These are phyloP conservation scores for Pseudogymnoascus sp. DNA, from an alignment of 2,329 filamentous ascomycete genomes.

Conservation along the genomic window DNA sequence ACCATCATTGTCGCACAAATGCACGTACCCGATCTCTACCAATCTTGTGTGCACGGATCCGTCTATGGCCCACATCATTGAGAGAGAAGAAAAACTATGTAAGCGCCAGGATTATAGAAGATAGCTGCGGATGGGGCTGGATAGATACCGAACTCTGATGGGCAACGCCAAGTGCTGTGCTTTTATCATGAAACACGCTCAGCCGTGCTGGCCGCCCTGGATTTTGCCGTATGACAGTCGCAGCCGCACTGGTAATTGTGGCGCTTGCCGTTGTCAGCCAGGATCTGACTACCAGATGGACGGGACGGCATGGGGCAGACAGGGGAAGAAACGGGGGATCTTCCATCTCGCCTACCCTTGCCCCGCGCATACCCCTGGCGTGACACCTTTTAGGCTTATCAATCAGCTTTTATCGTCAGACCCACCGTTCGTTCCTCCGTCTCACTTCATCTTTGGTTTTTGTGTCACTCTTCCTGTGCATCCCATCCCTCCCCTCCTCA, in stretches of 20 bases:
- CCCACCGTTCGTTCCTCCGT: not conserved
- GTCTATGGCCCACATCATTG: not conserved
- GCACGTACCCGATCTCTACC: not conserved
- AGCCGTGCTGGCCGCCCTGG: not conserved
- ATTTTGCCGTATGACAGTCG: not conserved
- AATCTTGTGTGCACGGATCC: not conserved
- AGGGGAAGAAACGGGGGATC: not conserved
- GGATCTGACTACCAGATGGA: not conserved
- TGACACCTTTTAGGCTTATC: not conserved
- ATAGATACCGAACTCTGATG: not conserved
- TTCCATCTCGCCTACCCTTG: not conserved
- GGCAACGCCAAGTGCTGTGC: not conserved
- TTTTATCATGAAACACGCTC: not conserved
- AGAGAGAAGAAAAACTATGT: too few relatives aligned
- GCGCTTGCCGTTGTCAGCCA: not conserved
- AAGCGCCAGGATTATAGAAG: not conserved
- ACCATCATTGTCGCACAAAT: not conserved
- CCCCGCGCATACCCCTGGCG: not conserved
- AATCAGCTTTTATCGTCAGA: not conserved
- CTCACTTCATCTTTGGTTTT: not conserved
- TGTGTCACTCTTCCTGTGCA: not conserved
- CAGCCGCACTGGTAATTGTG: not conserved
- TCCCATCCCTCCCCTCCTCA: not conserved
- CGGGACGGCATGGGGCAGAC: not conserved
- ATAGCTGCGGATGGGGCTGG: not conserved